Evolutionary conservation across 176 grass and related monocot species (phyloP), one percentile per base, ranked within the genome.

Genomic region (Avena insularis): DNA sequence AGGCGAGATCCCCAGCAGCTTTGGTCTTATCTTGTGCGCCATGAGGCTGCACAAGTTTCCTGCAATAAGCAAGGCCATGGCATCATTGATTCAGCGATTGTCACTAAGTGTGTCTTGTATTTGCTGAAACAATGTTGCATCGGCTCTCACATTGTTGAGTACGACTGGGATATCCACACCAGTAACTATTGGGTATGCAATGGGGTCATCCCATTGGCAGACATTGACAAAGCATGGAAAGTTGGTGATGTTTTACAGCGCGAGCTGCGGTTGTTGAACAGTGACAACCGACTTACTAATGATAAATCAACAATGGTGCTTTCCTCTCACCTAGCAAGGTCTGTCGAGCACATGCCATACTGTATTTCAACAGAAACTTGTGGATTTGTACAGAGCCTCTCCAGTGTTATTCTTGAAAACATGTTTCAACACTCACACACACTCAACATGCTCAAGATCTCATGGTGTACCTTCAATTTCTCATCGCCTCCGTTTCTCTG

Each of bases 1-100:
- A 0, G 0, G 1, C 27, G 43, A 50, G 12, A 2, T 21, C 14
- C 0, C 0, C 38, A 50, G 0, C 21, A 61, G 15, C 23, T 49
- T 1, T 17, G 47, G 7, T 53, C 11, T 0, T 0, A 20, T 10
- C 33, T 86, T n/a, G 23, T 86, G 1, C 0, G 0, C 6, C 21
- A 11, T 0, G 76, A 86, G 6, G 84, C 64, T 21, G 36, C 11
- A 71, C 76, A 79, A 58, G 1, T 79, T 79, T 40, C 16, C 0
- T 2, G 35, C 0, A 2, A 69, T 40, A 40, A 70, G 14, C 15
- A 20, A 17, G 15, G 53, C 1, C 53, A 17, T 55, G 15, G 0
- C 53, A 55, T 57, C 53, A 17, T 55, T 1, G 13, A 17, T 55
- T 5, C 53, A 1, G 53, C 9, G 1, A 6, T 17, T 16, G 15